These are phyloP conservation scores for Xerophyta viscosa DNA, from an alignment of 106 monocot species.

Conservation along the genomic window DNA sequence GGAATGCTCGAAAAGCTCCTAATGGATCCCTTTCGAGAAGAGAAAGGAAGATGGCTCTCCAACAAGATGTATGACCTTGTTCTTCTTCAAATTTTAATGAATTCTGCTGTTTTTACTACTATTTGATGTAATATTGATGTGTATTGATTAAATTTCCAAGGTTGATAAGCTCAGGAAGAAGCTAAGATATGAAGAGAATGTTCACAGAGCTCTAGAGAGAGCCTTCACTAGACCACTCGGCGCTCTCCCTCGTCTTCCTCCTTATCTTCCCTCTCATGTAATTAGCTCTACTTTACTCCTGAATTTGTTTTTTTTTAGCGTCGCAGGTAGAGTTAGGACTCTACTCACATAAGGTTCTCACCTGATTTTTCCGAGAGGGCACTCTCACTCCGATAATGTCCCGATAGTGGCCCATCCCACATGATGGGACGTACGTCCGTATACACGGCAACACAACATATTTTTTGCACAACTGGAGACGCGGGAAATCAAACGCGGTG, in stretches of 20 bases:
- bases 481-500: too few species aligned
- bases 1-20: slow-evolving; percentile 8
- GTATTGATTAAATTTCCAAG: slow-evolving; percentile 16
- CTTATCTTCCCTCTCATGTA: slow-evolving; percentile 77
- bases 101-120: neutral
- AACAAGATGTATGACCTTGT: slow-evolving; percentile 60
- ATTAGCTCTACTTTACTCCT: neutral
- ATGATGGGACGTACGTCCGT: too few species aligned
- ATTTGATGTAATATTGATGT: neutral
- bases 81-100: neutral
- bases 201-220: slow-evolving; percentile 82
- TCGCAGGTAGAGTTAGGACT: too few species aligned
- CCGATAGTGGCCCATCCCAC: too few species aligned
- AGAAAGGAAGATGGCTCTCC: slow-evolving; percentile 74
- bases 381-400: too few species aligned
- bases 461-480: too few species aligned
- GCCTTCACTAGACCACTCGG: slow-evolving; percentile 82
- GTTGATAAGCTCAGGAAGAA: slow-evolving; percentile 87
- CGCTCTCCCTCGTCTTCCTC: slow-evolving; percentile 83
- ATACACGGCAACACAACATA: too few species aligned
- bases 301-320: neutral
- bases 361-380: too few species aligned
- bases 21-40: slow-evolving; percentile 35
- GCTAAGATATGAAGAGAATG: slow-evolving; percentile 81
- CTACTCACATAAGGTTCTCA: neutral